Evolutionary conservation across 129 eudicot species (phyloP).

Genomic region (Arctium minus): DNA sequence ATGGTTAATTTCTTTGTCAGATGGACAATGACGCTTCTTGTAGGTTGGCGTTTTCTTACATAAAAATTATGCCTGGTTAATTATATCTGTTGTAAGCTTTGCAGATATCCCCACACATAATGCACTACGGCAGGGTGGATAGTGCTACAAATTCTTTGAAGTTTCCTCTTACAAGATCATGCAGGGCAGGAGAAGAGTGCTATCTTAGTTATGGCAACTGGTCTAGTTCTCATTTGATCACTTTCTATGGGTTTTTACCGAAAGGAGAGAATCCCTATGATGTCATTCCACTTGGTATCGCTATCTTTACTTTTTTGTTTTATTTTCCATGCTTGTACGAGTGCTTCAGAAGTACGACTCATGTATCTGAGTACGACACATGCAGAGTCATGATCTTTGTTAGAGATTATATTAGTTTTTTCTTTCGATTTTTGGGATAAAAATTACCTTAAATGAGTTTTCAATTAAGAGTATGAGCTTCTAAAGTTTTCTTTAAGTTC

Average conservation of each 20-base stretch:
- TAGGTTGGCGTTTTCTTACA: no score
- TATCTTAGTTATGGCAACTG: slow-evolving; percentile 79
- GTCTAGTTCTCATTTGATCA: slow-evolving; percentile 70
- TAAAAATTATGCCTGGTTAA: background rate
- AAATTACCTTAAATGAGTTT: no score
- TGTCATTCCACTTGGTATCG: slow-evolving; percentile 76
- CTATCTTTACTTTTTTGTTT: background rate
- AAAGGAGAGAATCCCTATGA: slow-evolving; percentile 72
- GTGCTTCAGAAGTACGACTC: background rate
- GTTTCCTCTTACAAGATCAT: slow-evolving; percentile 73
- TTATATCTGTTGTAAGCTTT: background rate
- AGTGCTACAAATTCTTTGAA: slow-evolving; percentile 50
- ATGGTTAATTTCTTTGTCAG: no score
- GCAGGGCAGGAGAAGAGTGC: slow-evolving; percentile 78
- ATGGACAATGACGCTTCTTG: no score
- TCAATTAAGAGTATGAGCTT: no score
- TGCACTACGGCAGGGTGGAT: slow-evolving; percentile 83
- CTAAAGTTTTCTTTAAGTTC: no score
- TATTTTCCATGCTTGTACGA: background rate
- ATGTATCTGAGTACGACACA: no score
- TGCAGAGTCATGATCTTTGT: background rate
- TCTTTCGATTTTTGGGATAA: no score
- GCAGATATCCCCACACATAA: slow-evolving; percentile 78
- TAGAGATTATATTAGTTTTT: background rate
- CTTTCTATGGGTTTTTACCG: slow-evolving; percentile 81